Evolutionary conservation across 139 green algal species (phyloP).

Genomic region (Zygnema cylindricum): DNA sequence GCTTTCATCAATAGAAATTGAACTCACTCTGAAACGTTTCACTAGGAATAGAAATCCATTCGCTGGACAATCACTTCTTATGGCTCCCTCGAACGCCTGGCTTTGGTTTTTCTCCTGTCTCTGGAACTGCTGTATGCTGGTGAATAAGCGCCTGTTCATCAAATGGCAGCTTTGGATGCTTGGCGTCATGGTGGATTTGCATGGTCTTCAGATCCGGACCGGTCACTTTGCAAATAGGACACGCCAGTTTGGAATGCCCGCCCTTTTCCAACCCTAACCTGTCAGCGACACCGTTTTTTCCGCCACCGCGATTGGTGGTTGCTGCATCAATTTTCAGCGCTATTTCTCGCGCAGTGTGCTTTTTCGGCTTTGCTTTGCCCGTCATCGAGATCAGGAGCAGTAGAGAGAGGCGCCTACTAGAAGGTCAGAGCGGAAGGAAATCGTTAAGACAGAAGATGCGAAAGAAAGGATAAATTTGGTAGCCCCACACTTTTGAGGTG

Average conservation of each 20-base stretch:
- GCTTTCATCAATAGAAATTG: too few relatives aligned
- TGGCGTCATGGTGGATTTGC: slow-evolving; percentile 79
- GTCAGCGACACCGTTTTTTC: slow-evolving; percentile 75
- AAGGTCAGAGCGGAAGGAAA: too few relatives aligned
- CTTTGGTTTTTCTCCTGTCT: slow-evolving; percentile 17
- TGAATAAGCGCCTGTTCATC: slow-evolving; percentile 68
- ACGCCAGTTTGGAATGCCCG: slow-evolving; percentile 83
- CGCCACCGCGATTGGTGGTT: slow-evolving; percentile 72
- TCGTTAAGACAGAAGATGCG: too few relatives aligned
- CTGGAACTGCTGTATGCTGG: not conserved
- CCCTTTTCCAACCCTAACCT: slow-evolving; percentile 65
- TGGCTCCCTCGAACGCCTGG: slow-evolving; percentile 39
- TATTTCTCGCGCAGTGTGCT: slow-evolving; percentile 81
- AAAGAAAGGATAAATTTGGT: too few relatives aligned
- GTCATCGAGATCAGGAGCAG: too few relatives aligned
- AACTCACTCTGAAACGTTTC: too few relatives aligned
- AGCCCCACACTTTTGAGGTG: too few relatives aligned
- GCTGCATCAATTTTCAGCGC: slow-evolving; percentile 70
- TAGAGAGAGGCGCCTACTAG: too few relatives aligned
- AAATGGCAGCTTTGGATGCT: slow-evolving; percentile 81
- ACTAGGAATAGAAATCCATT: too few relatives aligned
- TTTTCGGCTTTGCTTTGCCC: slow-evolving; percentile 82
- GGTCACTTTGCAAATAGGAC: slow-evolving; percentile 64
- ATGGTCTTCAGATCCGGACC: slow-evolving; percentile 79
- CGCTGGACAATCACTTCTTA: too few relatives aligned